Evolutionary conservation across 192 early-diverging fungal species (phyloP).

Genomic region (Podila minutissima): DNA sequence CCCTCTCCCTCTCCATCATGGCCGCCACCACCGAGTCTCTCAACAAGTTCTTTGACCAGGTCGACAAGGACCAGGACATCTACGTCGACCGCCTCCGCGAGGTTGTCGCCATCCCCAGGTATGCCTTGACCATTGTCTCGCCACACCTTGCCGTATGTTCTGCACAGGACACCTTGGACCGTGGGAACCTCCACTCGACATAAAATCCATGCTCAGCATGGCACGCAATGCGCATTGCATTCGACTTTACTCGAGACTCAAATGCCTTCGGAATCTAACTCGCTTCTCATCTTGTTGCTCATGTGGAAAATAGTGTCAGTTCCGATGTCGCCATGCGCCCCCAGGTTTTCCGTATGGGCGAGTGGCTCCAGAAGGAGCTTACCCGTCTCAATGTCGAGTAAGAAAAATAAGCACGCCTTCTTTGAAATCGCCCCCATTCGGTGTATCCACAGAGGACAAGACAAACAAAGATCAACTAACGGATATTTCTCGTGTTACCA

Average conservation of each 20-base stretch:
- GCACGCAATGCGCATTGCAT: too few relatives aligned
- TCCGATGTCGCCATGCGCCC: conserved; percentile 77
- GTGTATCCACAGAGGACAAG: not conserved
- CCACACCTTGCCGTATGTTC: not conserved
- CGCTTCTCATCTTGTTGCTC: too few relatives aligned
- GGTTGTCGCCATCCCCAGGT: conserved; percentile 90
- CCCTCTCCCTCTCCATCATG: conserved; percentile 14
- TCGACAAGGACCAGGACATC: conserved; percentile 80
- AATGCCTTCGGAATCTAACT: too few relatives aligned
- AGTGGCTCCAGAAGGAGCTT: conserved; percentile 84
- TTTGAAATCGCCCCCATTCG: not conserved
- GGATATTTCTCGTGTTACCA: not conserved
- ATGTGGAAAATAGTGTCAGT: conserved; percentile 65
- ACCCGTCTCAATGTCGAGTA: conserved; percentile 71
- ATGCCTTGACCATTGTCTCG: conserved; percentile 6
- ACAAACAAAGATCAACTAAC: not conserved
- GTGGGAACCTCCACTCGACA: not conserved
- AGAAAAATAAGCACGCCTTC: not conserved
- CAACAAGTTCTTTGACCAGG: conserved; percentile 72
- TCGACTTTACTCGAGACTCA: too few relatives aligned
- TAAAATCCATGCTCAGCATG: too few relatives aligned
- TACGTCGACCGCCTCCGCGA: conserved; percentile 89
- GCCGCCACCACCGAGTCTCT: conserved; percentile 22
- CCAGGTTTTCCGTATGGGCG: conserved; percentile 90
- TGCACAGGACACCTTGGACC: not conserved